These are phyloP conservation scores for Eragrostis nindensis DNA, from an alignment of 176 grass and related monocot species.

Conservation along the genomic window DNA sequence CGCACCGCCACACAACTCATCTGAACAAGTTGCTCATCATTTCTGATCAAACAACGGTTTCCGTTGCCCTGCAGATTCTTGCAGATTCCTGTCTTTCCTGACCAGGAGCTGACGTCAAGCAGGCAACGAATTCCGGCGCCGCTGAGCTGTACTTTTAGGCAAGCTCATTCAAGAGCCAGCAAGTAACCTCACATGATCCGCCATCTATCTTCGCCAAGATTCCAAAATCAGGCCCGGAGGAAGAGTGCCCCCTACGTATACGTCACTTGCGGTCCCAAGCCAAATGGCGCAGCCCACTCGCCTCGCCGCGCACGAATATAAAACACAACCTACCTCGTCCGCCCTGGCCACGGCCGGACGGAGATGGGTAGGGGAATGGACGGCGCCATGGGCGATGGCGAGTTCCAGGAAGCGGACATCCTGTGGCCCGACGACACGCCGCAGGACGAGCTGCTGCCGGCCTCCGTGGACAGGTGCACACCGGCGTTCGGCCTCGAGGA, in stretches of 20 bases:
- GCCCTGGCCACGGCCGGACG: not conserved
- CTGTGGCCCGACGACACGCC: constrained; percentile 41
- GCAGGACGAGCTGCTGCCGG: not conserved
- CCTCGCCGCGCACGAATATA: constrained; percentile 21
- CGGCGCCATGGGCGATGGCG: constrained; percentile 33
- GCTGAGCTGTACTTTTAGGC: constrained; percentile 17
- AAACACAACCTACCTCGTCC: not conserved
- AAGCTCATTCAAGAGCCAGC: constrained; percentile 2
- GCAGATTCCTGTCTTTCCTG: not conserved
- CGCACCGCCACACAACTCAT: not conserved
- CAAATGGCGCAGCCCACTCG: constrained; percentile 26
- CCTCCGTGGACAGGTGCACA: not conserved
- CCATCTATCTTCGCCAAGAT: constrained; percentile 36
- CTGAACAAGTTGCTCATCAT: not conserved
- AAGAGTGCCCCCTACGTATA: constrained; percentile 46
- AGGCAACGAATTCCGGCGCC: not conserved
- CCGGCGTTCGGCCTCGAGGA: not conserved
- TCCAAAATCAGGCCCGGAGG: constrained; percentile 43
- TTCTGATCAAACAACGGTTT: not conserved
- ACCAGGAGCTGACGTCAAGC: not conserved
- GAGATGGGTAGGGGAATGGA: not conserved
- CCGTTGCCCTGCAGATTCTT: too few species aligned
- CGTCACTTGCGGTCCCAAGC: constrained; percentile 40
- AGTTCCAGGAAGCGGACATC: constrained; percentile 57
- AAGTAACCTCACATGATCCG: constrained; percentile 32